phyloP scores from a whole-genome alignment of 106 monocot genomes.

The Dendrobium nobile region DNA sequence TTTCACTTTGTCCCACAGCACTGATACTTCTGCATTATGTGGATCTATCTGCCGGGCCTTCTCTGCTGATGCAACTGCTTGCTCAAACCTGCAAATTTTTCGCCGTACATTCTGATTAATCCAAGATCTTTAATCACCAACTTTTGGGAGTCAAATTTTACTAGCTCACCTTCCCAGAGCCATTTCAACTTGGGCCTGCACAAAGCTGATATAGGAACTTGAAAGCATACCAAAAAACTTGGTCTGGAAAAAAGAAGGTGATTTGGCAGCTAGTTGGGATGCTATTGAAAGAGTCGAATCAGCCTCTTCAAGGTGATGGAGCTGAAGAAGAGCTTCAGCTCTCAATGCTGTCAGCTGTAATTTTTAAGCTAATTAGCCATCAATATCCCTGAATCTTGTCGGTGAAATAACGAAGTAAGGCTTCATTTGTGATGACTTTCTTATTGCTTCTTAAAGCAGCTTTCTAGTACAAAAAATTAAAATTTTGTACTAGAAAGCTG shows the following conservation, averaged over 20 bases:
- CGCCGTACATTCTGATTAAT: conserved; percentile 9
- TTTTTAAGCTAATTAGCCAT: conserved; percentile 2
- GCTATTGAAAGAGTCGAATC: conserved; percentile 42
- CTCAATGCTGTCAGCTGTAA: conserved; percentile 56
- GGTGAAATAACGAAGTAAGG: too few relatives aligned
- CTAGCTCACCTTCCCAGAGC: conserved; percentile 71
- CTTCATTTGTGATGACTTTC: too few relatives aligned
- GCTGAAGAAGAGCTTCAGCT: conserved; percentile 74
- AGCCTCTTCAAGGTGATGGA: conserved; percentile 69
- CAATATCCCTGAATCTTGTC: background rate
- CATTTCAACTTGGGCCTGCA: conserved; percentile 74
- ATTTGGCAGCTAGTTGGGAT: conserved; percentile 23
- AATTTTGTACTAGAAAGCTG: too few relatives aligned
- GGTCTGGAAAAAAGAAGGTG: conserved; percentile 16
- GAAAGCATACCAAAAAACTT: conserved; percentile 47
- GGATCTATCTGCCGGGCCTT: conserved; percentile 60
- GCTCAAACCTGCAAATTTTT: conserved; percentile 60
- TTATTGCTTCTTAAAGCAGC: too few relatives aligned
- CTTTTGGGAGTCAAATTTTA: background rate
- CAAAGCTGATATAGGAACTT: conserved; percentile 46
- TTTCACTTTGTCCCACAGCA: conserved; percentile 41
- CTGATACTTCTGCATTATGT: conserved; percentile 35
- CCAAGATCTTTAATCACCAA: background rate
- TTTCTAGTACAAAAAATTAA: too few relatives aligned
- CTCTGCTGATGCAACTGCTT: conserved; percentile 53